Percentiles rank a stretch among this genome's conserved stretches.
Evolutionary conservation across 2,329 filamentous ascomycete genomes (phyloP).

Genomic region (Zasmidium cellare): DNA sequence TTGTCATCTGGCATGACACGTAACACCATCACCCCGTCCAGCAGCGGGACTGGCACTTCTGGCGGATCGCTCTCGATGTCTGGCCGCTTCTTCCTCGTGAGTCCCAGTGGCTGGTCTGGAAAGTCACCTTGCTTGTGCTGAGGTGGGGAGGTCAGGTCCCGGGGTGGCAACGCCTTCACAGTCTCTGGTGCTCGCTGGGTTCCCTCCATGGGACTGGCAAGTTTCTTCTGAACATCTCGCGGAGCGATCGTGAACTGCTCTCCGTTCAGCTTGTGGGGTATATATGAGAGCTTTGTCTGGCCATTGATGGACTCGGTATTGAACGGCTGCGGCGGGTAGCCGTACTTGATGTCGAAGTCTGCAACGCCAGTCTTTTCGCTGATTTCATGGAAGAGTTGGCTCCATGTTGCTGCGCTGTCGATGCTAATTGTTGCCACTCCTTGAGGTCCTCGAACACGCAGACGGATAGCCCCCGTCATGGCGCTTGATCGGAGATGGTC

Average conservation of each 20-base stretch:
- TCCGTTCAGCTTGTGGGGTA: constrained; percentile 64
- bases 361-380: constrained; percentile 63
- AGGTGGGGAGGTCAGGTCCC: constrained; percentile 22
- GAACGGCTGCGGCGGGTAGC: constrained; percentile 75
- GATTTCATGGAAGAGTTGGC: constrained; percentile 62
- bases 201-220: constrained; percentile 32
- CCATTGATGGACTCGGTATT: constrained; percentile 56
- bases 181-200: constrained; percentile 24
- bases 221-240: constrained; percentile 41
- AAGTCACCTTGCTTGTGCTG: constrained; percentile 30
- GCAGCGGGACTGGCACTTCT: constrained; percentile 58
- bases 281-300: constrained; percentile 52
- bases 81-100: constrained; percentile 45
- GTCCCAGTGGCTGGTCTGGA: constrained; percentile 34
- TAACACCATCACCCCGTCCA: constrained; percentile 64
- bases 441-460: constrained; percentile 72
- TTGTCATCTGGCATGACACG: constrained; percentile 98
- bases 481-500: not conserved
- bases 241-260: constrained; percentile 67
- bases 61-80: constrained; percentile 59
- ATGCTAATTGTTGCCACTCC: constrained; percentile 72
- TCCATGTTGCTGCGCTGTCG: constrained; percentile 65
- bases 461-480: constrained; percentile 57
- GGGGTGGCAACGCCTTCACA: constrained; percentile 27
- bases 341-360: constrained; percentile 76